Percentiles rank a stretch among this genome's conserved stretches.
phyloP scores from a whole-genome alignment of 129 eudicot genomes.

The Flaveria robusta region DNA sequence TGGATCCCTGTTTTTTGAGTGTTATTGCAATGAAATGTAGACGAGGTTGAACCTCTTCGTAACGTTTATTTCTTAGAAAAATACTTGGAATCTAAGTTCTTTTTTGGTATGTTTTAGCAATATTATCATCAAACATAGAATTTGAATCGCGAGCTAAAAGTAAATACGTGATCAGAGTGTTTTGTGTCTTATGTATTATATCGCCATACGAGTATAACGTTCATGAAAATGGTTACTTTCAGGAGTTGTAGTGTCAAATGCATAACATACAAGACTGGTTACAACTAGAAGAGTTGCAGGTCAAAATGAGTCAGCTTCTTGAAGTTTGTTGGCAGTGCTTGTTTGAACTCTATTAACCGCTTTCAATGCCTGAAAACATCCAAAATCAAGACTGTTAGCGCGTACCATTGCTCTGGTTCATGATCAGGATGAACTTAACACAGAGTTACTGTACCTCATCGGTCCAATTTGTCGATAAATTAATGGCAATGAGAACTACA shows the following conservation, averaged over 20 bases:
- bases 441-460: conserved; percentile 39
- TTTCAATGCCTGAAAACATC: conserved; percentile 35
- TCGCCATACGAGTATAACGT: too few relatives aligned
- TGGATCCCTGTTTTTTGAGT: conserved; percentile 38
- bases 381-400: conserved; percentile 8
- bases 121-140: neutral
- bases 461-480: conserved; percentile 58
- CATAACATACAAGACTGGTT: too few relatives aligned
- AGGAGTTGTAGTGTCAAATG: too few relatives aligned
- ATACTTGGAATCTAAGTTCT: too few relatives aligned
- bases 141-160: neutral
- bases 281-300: neutral
- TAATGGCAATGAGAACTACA: conserved; percentile 51
- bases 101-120: neutral
- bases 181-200: too few relatives aligned
- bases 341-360: conserved; percentile 33
- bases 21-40: conserved; percentile 44
- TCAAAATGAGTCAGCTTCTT: neutral
- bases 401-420: neutral
- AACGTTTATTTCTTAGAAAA: conserved; percentile 22
- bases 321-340: conserved; percentile 11
- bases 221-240: too few relatives aligned
- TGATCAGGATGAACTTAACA: neutral
- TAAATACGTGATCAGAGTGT: neutral
- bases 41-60: conserved; percentile 37